Percentiles rank a stretch among this genome's conserved stretches.
These are phyloP conservation scores for Lasiodiplodia gonubiensis DNA, from an alignment of 2,329 filamentous ascomycete genomes.

Conservation along the genomic window DNA sequence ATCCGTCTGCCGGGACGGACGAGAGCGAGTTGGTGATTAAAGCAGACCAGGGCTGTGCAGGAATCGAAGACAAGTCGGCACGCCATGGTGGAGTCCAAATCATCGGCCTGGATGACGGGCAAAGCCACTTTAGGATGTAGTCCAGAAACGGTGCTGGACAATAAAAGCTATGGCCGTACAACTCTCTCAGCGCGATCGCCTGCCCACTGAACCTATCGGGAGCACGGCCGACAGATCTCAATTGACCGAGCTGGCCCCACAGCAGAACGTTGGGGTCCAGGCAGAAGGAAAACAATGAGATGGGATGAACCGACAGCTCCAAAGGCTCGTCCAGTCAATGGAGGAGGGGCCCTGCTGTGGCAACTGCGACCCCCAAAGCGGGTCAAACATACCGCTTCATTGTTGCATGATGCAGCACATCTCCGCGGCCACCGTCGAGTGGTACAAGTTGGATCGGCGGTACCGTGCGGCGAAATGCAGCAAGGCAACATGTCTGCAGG, in stretches of 20 bases:
- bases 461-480: not conserved
- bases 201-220: not conserved
- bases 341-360: not conserved
- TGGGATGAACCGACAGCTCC: not conserved
- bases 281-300: not conserved
- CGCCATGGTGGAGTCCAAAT: not conserved
- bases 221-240: not conserved
- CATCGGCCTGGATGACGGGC: not conserved
- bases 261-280: not conserved
- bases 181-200: not conserved
- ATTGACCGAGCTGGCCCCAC: not conserved
- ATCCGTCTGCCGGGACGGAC: not conserved
- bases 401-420: not conserved
- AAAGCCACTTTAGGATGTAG: not conserved
- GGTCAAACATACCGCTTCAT: slow-evolving; percentile 2
- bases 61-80: not conserved
- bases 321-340: not conserved
- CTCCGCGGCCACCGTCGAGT: not conserved
- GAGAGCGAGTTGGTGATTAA: not conserved
- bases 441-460: not conserved
- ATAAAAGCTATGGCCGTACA: not conserved
- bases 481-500: not conserved
- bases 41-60: not conserved
- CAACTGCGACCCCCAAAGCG: not conserved
- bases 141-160: not conserved